Base-by-base conservation (phyloP, 306 rosid species). In the Dalbergia cochinchinensis region DNA sequence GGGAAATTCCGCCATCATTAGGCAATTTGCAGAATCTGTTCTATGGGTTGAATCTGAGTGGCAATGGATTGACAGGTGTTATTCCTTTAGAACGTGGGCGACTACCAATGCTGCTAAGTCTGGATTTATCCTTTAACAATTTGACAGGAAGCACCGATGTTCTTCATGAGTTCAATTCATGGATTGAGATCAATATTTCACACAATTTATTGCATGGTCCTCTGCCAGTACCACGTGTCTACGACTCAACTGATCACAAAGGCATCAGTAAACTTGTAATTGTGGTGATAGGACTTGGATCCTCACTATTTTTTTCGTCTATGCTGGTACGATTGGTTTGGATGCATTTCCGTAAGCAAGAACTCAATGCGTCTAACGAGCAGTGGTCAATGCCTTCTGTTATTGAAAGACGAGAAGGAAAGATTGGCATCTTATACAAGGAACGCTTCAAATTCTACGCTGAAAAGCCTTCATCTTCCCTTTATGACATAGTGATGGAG, bases 71-170 rank as follows among this genome's bases (percentile, higher is more conserved):
- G 82, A 85, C 68, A 2, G 97, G 94, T 59, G 67, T 63, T 6
- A 50, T 92, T 83, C 97, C 97, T 55, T 15, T 26, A 0, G 93
- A 89, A 73, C 35, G 90, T 0, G 73, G 70, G 20, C 66, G 64
- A 8, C 48, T 90, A 65, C 22, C 19, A 31, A 45, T 0, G 62
- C 81, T 90, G 5, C 85, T 41, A 71, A 39, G 7, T 3, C 16
- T 92, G 63, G 94, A 90, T 79, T 11, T 92, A 26, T 90, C 94
- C 20, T 70, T 75, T 33, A 92, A 90, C 87, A 87, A 92, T 74
- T 86, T 95, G 87, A 89, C 90, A 16, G 98, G 98, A 83, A 83
- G 77, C 81, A 74, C 88, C 54, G 11, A 67, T 3, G 83, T 73
- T 65, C 86, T 95, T 31, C 89, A 73, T 16, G 69, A 75, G 15